These are phyloP conservation scores for Vicia faba DNA, from an alignment of 306 rosid species.

Conservation along the genomic window DNA sequence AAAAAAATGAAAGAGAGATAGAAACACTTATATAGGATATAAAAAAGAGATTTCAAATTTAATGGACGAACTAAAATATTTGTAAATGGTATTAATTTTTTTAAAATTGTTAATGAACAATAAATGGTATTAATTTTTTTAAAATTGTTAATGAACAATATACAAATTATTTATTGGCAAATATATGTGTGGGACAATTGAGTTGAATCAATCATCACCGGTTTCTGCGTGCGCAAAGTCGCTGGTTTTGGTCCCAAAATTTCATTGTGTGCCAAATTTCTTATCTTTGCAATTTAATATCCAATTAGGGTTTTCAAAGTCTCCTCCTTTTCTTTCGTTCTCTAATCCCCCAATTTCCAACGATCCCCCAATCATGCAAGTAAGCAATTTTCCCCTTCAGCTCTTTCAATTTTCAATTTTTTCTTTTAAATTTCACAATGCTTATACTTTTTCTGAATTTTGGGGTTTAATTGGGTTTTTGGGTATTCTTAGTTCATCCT, in stretches of 20 bases:
- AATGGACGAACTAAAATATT: no score
- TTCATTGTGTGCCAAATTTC: not conserved
- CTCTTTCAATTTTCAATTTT: slow-evolving; percentile 22
- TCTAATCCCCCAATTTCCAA: slow-evolving; percentile 11
- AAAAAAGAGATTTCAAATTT: no score
- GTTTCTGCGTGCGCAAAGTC: slow-evolving; percentile 46
- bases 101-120: no score
- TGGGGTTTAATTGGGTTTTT: slow-evolving; percentile 37
- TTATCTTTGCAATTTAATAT: slow-evolving; percentile 6
- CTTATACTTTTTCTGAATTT: not conserved
- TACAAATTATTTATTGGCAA: not conserved
- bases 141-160: not conserved
- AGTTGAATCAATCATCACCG: slow-evolving; percentile 35
- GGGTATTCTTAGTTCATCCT: slow-evolving; percentile 5
- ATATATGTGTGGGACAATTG: not conserved
- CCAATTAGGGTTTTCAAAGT: slow-evolving; percentile 39
- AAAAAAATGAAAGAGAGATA: no score
- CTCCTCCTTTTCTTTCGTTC: slow-evolving; percentile 27
- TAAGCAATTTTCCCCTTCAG: slow-evolving; percentile 1
- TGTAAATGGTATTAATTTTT: no score
- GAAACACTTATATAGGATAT: no score
- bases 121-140: no score
- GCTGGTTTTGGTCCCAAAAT: slow-evolving; percentile 36
- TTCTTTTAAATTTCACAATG: slow-evolving; percentile 12
- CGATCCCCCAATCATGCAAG: slow-evolving; percentile 23